Conservation (phyloP, 371 early-diverging fungal species). For the Coemansia linderi region DNA sequence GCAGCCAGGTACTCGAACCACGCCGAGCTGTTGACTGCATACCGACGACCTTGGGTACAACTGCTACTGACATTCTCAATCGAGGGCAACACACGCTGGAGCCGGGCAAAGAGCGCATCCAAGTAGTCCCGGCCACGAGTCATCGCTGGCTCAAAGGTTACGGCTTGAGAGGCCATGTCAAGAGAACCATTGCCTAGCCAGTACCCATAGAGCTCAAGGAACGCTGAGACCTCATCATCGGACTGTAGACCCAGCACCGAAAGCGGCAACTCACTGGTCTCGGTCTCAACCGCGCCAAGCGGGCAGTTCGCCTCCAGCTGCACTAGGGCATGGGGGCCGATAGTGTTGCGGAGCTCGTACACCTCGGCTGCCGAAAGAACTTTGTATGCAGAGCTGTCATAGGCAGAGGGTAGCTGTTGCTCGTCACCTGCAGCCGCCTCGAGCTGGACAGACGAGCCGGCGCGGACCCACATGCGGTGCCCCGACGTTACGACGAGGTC, state of each 20-base stretch:
- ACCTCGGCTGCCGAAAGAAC: slow-evolving; percentile 11
- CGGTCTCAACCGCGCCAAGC: slow-evolving; percentile 9
- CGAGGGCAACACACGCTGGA: slow-evolving; percentile 2
- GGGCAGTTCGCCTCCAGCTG: slow-evolving; percentile 18
- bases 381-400: not conserved
- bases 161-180: not conserved
- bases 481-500: slow-evolving; percentile 21
- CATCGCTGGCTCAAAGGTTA: not conserved
- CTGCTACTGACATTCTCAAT: not conserved
- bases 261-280: slow-evolving; percentile 4
- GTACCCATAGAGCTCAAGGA: slow-evolving; percentile 39
- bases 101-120: slow-evolving; percentile 2
- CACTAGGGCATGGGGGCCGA: slow-evolving; percentile 15
- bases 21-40: too few species aligned
- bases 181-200: slow-evolving; percentile 24
- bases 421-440: not conserved
- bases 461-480: slow-evolving; percentile 20
- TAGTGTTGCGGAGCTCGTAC: slow-evolving; percentile 7
- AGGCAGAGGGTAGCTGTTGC: too few species aligned
- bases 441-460: not conserved
- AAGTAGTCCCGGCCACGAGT: not conserved
- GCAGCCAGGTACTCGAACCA: slow-evolving; percentile 16
- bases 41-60: too few species aligned
- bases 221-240: slow-evolving; percentile 17
- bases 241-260: slow-evolving; percentile 9